A percentile compares a stretch with the other conserved stretches of the same genome.
These are phyloP conservation scores for Forsythia viridissima DNA, from an alignment of 257 asterid genomes.

Conservation along the genomic window DNA sequence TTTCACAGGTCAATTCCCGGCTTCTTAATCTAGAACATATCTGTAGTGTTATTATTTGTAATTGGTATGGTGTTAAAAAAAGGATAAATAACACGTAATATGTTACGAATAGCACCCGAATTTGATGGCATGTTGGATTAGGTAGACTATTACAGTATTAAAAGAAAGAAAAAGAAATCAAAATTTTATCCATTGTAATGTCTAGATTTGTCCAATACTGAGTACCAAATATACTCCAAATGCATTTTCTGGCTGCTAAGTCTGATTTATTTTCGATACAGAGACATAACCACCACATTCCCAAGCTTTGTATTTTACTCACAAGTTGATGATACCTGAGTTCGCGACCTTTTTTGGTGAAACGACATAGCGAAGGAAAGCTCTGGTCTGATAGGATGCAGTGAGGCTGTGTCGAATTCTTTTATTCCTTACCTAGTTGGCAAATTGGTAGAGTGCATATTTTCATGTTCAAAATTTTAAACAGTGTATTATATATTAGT, in stretches of 20 bases:
- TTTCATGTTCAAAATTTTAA: slow-evolving; percentile 1
- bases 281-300: slow-evolving; percentile 85
- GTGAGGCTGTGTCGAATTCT: slow-evolving; percentile 28
- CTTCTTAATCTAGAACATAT: too few species aligned
- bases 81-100: neutral
- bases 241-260: slow-evolving; percentile 14
- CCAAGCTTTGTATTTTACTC: slow-evolving; percentile 89
- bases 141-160: too few species aligned
- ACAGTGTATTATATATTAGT: neutral
- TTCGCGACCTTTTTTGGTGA: neutral
- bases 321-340: slow-evolving; percentile 70
- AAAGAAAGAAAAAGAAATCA: neutral
- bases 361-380: neutral
- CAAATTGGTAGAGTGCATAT: neutral
- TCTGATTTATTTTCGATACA: slow-evolving; percentile 28
- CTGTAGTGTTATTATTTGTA: neutral
- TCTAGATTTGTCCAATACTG: neutral
- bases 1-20: neutral
- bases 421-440: slow-evolving; percentile 17
- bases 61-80: neutral
- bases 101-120: neutral
- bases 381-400: slow-evolving; percentile 24
- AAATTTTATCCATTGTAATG: neutral
- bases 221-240: neutral
- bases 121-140: neutral